phyloP scores from a whole-genome alignment of 768 basidiomycete species.

The Amylocystis lapponica region DNA sequence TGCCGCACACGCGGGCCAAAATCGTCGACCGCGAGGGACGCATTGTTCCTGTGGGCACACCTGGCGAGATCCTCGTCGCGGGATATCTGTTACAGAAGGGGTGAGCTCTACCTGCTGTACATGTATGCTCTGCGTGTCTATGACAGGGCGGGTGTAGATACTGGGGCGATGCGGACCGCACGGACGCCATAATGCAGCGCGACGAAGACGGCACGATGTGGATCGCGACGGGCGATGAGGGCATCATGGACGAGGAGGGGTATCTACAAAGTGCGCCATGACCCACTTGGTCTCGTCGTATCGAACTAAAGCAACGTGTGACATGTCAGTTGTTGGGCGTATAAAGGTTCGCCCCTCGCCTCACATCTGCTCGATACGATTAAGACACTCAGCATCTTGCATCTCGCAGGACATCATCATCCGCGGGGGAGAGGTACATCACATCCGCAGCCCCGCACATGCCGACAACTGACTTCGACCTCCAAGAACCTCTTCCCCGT shows the following conservation, averaged over 20 bases:
- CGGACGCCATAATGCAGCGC: constrained; percentile 47
- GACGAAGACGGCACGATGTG: constrained; percentile 57
- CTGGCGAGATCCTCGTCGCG: constrained; percentile 69
- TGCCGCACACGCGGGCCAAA: constrained; percentile 76
- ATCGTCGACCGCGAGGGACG: constrained; percentile 54
- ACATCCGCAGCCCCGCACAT: neutral
- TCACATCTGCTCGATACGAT: too few species aligned
- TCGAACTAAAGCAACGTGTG: too few species aligned
- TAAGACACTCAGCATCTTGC: neutral
- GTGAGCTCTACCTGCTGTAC: constrained; percentile 28
- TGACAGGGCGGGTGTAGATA: constrained; percentile 42
- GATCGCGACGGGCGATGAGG: constrained; percentile 86
- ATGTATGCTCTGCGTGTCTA: neutral
- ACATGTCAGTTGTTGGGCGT: constrained; percentile 70
- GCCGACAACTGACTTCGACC: neutral
- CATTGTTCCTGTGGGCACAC: constrained; percentile 61
- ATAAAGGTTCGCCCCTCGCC: constrained; percentile 51
- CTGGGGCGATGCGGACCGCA: constrained; percentile 71
- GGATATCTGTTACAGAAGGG: constrained; percentile 81
- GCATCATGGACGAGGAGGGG: constrained; percentile 75
- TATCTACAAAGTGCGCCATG: constrained; percentile 58
- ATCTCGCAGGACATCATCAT: constrained; percentile 71
- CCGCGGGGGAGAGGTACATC: constrained; percentile 70
- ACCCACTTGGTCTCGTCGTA: neutral
- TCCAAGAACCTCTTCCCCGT: constrained; percentile 74